Evolutionary conservation across 768 basidiomycete genomes (phyloP).

Genomic region (button mushroom (Agaricus bisporus)): DNA sequence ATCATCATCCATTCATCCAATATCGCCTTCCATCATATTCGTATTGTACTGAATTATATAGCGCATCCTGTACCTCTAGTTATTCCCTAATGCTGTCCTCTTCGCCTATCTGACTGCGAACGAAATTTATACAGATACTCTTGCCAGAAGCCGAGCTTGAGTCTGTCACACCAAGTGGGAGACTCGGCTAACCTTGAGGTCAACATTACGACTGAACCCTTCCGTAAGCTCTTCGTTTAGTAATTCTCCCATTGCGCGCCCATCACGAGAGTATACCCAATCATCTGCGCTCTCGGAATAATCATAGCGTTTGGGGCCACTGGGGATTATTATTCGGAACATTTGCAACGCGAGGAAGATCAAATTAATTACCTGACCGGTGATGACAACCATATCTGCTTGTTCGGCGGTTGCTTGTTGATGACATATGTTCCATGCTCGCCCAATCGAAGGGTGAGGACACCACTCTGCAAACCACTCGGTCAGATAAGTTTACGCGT

Average conservation of each 20-base stretch:
- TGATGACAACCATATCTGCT: conserved; percentile 94
- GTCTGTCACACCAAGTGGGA: conserved; percentile 8
- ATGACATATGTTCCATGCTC: conserved; percentile 85
- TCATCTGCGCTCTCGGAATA: conserved; percentile 46
- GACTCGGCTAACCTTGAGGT: conserved; percentile 23
- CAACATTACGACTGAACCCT: conserved; percentile 24
- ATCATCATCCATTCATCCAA: conserved; percentile 1
- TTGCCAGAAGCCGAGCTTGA: not conserved
- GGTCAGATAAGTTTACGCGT: conserved; percentile 4
- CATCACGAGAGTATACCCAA: conserved; percentile 79
- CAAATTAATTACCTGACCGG: conserved; percentile 62
- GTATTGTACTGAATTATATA: conserved; percentile 3
- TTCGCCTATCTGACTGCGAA: not conserved
- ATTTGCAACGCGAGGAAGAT: not conserved
- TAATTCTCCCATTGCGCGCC: conserved; percentile 49
- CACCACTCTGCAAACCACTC: conserved; percentile 61
- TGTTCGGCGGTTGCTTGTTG: conserved; percentile 96
- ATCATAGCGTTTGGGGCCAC: conserved; percentile 92
- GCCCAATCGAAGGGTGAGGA: conserved; percentile 76
- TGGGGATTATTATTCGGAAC: conserved; percentile 22
- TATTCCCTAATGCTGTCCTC: conserved; percentile 1
- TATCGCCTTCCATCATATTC: conserved; percentile 9
- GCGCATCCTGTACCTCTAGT: conserved; percentile 9
- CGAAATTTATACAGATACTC: not conserved
- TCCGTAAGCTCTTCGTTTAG: conserved; percentile 61